phyloP scores from a whole-genome alignment of 495 filamentous ascomycete genomes.

The Penicillium turbatum region DNA sequence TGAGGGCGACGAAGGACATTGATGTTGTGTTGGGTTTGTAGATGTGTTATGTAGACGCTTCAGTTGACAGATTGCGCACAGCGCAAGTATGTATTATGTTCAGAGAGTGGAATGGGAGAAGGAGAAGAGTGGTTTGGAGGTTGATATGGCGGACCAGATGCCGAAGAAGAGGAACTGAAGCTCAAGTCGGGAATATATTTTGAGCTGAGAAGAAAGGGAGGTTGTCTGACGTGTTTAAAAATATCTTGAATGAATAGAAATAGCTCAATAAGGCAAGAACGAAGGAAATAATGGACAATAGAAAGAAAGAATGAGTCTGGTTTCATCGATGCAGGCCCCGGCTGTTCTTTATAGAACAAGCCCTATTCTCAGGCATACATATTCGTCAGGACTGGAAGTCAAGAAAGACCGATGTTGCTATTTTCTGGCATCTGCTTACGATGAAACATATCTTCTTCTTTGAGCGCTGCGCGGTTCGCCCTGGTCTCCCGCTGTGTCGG shows the following conservation, averaged over 20 bases:
- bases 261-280: conserved; percentile 12
- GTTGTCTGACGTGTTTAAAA: not conserved
- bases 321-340: conserved; percentile 5
- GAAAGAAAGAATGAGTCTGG: conserved; percentile 14
- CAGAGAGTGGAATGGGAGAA: not conserved
- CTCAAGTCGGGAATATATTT: no score
- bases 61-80: not conserved
- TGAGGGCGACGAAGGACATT: conserved; percentile 33
- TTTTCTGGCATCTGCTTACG: conserved; percentile 9
- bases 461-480: conserved; percentile 12
- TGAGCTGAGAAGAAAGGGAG: no score
- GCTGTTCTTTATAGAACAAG: conserved; percentile 20
- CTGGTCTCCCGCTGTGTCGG: conserved; percentile 11
- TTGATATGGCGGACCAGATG: conserved; percentile 7
- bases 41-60: not conserved
- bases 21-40: conserved; percentile 1
- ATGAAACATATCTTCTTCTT: conserved; percentile 18
- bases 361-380: not conserved
- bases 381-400: not conserved
- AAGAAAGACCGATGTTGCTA: conserved; percentile 16
- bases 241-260: conserved; percentile 17
- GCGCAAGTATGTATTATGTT: conserved; percentile 2
- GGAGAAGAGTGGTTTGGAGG: conserved; percentile 2
- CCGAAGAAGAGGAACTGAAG: conserved; percentile 8
- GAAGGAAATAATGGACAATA: conserved; percentile 10